phyloP scores from a whole-genome alignment of 1,284 basidiomycete genomes.

The Cryptococcus jaspeensis region DNA sequence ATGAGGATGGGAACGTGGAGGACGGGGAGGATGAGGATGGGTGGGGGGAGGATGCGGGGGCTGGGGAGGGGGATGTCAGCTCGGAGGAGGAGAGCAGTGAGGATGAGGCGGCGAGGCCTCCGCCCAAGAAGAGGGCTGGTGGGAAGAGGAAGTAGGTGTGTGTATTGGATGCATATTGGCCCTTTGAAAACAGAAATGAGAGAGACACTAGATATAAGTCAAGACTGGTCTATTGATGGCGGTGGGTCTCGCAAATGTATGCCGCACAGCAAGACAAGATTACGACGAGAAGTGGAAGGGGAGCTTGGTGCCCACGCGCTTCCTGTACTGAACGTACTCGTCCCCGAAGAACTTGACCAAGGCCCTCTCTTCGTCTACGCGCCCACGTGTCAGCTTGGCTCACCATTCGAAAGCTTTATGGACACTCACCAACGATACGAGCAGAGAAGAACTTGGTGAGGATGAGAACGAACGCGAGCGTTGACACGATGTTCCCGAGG shows the following conservation, averaged over 20 bases:
- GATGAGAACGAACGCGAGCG: slow-evolving; percentile 53
- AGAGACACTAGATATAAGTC: neutral
- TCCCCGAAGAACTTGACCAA: slow-evolving; percentile 79
- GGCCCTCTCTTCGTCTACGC: slow-evolving; percentile 67
- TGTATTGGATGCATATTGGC: neutral
- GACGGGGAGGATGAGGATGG: slow-evolving; percentile 53
- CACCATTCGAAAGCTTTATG: neutral
- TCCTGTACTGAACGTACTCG: slow-evolving; percentile 69
- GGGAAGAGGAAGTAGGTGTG: slow-evolving; percentile 8
- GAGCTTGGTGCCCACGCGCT: slow-evolving; percentile 67
- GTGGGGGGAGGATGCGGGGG: slow-evolving; percentile 12
- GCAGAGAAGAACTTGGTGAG: slow-evolving; percentile 84
- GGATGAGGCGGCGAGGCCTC: slow-evolving; percentile 22
- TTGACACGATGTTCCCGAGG: slow-evolving; percentile 76
- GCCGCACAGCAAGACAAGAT: neutral
- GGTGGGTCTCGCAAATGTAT: neutral
- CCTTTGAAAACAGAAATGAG: neutral
- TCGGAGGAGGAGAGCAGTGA: slow-evolving; percentile 29
- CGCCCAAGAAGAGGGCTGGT: slow-evolving; percentile 14
- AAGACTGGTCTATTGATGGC: neutral
- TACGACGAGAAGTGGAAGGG: slow-evolving; percentile 51
- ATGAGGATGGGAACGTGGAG: slow-evolving; percentile 61
- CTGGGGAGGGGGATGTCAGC: slow-evolving; percentile 13
- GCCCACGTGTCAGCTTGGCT: slow-evolving; percentile 1
- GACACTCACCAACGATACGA: slow-evolving; percentile 70